A percentile compares a stretch with the other conserved stretches of the same genome.
Conservation (phyloP, 352 stramenopile genomes). For the Phytophthora cajani region DNA sequence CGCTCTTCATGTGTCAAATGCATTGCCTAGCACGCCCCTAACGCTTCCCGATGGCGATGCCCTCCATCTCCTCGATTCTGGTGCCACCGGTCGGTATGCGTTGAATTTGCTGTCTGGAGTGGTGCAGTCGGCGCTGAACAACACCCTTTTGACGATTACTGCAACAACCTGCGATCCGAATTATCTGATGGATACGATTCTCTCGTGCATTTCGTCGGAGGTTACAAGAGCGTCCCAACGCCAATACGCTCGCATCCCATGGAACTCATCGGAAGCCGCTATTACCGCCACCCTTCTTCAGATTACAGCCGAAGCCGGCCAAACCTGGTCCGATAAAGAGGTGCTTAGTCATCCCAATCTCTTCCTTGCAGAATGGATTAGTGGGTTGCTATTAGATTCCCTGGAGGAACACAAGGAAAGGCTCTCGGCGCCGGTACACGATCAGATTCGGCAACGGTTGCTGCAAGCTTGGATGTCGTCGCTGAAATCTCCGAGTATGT, state of each 20-base stretch:
- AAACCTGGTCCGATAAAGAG: constrained; percentile 85
- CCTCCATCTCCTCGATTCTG: constrained; percentile 62
- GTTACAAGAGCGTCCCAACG: constrained; percentile 74
- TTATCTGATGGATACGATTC: constrained; percentile 58
- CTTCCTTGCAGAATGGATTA: constrained; percentile 88
- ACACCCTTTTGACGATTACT: constrained; percentile 34
- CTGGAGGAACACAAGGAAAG: constrained; percentile 52
- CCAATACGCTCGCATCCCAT: constrained; percentile 84
- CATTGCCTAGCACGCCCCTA: constrained; percentile 31
- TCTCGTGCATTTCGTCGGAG: constrained; percentile 67
- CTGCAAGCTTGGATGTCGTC: constrained; percentile 84
- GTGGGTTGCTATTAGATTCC: constrained; percentile 71
- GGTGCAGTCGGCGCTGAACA: constrained; percentile 53
- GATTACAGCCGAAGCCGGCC: constrained; percentile 66
- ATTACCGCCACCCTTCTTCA: constrained; percentile 80
- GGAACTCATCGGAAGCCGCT: constrained; percentile 74
- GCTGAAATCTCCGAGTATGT: constrained; percentile 86
- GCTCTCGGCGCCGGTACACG: constrained; percentile 48
- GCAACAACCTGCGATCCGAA: constrained; percentile 29
- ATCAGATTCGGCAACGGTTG: constrained; percentile 67
- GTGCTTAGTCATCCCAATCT: constrained; percentile 86
- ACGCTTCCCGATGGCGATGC: constrained; percentile 48
- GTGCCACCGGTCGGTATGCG: constrained; percentile 62
- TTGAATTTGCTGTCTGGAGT: constrained; percentile 59
- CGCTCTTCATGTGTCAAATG: constrained; percentile 48